Conservation (phyloP, 2,329 filamentous ascomycete species). For the Neofusicoccum kwambonambiense region DNA sequence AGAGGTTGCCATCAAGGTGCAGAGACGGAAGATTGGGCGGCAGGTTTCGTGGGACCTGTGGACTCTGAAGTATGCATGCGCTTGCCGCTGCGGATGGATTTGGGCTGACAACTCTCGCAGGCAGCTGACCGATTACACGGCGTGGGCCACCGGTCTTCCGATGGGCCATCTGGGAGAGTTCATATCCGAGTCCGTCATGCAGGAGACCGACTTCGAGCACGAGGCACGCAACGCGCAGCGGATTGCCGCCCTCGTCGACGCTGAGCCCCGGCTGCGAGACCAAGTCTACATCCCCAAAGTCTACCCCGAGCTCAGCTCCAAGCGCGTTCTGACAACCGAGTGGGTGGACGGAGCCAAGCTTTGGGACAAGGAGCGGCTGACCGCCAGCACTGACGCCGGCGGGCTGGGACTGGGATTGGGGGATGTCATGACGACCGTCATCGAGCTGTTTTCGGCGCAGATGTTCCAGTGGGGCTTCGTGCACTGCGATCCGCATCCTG, state of each 20-base stretch:
- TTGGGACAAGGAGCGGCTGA: conserved; percentile 86
- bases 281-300: conserved; percentile 87
- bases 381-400: conserved; percentile 67
- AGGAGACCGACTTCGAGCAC: conserved; percentile 93
- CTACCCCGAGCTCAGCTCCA: conserved; percentile 78
- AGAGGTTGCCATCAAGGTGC: conserved; percentile 93
- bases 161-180: conserved; percentile 89
- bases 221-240: conserved; percentile 84
- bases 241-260: conserved; percentile 74
- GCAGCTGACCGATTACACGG: conserved; percentile 58
- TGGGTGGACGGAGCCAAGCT: conserved; percentile 95
- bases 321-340: conserved; percentile 85
- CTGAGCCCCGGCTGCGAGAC: conserved; percentile 71
- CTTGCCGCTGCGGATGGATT: neutral
- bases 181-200: conserved; percentile 83
- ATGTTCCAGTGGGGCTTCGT: conserved; percentile 97
- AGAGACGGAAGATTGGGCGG: conserved; percentile 88
- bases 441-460: conserved; percentile 93
- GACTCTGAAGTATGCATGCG: conserved; percentile 72
- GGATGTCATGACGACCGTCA: conserved; percentile 94
- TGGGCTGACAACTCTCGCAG: neutral
- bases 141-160: conserved; percentile 81
- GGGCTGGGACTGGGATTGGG: conserved; percentile 80
- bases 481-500: conserved; percentile 95
- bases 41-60: conserved; percentile 95